phyloP scores from a whole-genome alignment of 208 protist species.

The Acanthamoeba culbertsoni region DNA sequence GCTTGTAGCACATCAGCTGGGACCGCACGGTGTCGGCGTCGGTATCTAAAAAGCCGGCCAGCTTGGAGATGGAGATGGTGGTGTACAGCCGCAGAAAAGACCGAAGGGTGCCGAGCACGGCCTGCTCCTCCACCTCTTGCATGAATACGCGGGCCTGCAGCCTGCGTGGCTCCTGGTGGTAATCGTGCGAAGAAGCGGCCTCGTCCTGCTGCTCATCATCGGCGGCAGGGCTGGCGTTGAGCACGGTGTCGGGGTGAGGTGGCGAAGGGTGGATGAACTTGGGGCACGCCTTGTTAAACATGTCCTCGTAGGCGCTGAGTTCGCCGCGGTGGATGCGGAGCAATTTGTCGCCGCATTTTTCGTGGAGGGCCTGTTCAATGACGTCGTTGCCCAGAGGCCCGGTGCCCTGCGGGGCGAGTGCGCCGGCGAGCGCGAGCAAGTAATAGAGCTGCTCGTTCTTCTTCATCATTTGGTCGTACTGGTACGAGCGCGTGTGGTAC shows the following conservation, averaged over 20 bases:
- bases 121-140: slow-evolving; percentile 80
- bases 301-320: slow-evolving; percentile 67
- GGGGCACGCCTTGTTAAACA: slow-evolving; percentile 80
- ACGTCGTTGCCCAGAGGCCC: slow-evolving; percentile 71
- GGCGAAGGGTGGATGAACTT: slow-evolving; percentile 78
- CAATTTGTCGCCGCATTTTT: slow-evolving; percentile 81
- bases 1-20: slow-evolving; percentile 83
- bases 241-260: slow-evolving; percentile 54
- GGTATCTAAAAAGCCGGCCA: slow-evolving; percentile 79
- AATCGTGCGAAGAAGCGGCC: background rate
- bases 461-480: slow-evolving; percentile 82
- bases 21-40: slow-evolving; percentile 55
- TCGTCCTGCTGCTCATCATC: background rate
- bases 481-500: slow-evolving; percentile 74
- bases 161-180: slow-evolving; percentile 37
- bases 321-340: slow-evolving; percentile 75
- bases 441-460: slow-evolving; percentile 85
- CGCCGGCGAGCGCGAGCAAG: slow-evolving; percentile 78
- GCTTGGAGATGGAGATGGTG: slow-evolving; percentile 81
- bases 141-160: slow-evolving; percentile 81
- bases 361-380: slow-evolving; percentile 71
- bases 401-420: slow-evolving; percentile 80
- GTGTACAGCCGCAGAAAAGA: slow-evolving; percentile 87
- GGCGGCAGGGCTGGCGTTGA: background rate
- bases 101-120: slow-evolving; percentile 78